phyloP scores from a whole-genome alignment of 768 basidiomycete species.

The Kwoniella mangroviensis region DNA sequence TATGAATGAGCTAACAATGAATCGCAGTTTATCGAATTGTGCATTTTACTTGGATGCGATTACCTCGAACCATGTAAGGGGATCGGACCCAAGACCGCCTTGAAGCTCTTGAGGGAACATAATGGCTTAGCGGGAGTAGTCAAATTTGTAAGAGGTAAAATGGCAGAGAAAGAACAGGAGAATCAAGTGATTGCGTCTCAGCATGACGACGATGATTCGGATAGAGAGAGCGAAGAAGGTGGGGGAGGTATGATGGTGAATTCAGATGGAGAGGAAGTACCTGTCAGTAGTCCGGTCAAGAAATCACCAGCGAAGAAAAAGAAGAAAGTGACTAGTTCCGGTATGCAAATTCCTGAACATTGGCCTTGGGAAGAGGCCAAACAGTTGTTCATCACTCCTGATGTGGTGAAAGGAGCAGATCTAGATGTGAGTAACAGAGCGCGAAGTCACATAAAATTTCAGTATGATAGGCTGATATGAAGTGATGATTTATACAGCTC shows the following conservation, averaged over 20 bases:
- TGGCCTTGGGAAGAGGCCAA: constrained; percentile 99
- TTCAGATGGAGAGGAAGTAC: constrained; percentile 58
- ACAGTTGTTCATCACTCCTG: constrained; percentile 83
- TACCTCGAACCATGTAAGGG: constrained; percentile 99
- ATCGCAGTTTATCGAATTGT: constrained; percentile 97
- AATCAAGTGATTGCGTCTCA: constrained; percentile 42
- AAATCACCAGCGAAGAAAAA: constrained; percentile 60
- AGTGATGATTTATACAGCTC: constrained; percentile 63
- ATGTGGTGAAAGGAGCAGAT: constrained; percentile 82
- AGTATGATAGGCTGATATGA: neutral
- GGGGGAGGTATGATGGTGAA: constrained; percentile 65
- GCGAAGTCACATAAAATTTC: neutral
- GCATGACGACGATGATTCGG: constrained; percentile 55
- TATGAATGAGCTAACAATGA: no score
- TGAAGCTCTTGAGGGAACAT: constrained; percentile 87
- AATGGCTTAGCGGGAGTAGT: constrained; percentile 73
- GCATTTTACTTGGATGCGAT: constrained; percentile 94
- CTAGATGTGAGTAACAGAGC: constrained; percentile 67
- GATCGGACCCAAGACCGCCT: constrained; percentile 90
- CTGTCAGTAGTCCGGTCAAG: constrained; percentile 48
- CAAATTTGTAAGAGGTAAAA: constrained; percentile 79
- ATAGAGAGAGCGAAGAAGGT: constrained; percentile 69
- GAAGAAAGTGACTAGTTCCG: constrained; percentile 69
- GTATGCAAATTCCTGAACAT: constrained; percentile 80
- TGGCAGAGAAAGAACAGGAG: constrained; percentile 55